Base-by-base conservation (phyloP, 768 basidiomycete species). In the Boletus vinaceobasis region DNA sequence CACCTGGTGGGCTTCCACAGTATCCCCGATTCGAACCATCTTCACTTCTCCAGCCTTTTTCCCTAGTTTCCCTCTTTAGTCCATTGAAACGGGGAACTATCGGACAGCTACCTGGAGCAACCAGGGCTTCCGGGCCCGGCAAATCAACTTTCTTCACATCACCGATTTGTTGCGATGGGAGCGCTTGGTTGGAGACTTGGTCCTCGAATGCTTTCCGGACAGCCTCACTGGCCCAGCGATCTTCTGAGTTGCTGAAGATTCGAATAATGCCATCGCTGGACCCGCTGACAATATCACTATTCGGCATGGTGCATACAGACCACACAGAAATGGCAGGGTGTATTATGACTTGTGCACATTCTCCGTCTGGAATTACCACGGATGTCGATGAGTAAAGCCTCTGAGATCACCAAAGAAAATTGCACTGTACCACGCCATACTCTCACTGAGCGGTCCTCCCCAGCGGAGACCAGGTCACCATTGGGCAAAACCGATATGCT, bases 241-340 rank as follows among this genome's bases (percentile, higher is more conserved):
- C 85, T 66, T 85, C 79, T 1, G 78, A 77, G 21, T 78, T 75
- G 63, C 87, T 94, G 73, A 96, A 99, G 15, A 98, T 79, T 47
- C 97, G 84, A 21, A 98, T 83, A 29, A 86, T 72, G 35, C 88
- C 86, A 67, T 99, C 97, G 57, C 95, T 96, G 48, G 86, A 81
- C 6, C 96, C 95, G 48, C 88, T 93, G 43, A 92, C 88, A 60
- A 99, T 90, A 69, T 98, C 96, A 33, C 90, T 86, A 57, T 93
- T 93, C 1, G 91, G 86, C 79, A 93, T 85, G 7, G 85, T 79
- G 1, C 90, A 86, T 15, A 96, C 91, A 3, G 90, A 75, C 97
- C 97, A 99, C 2, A 99, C 91, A n/a, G 96, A 98, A 52, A 96
- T 91, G 8, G 93, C 93, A 7, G 97, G 94, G 65, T 97, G 93